These are phyloP conservation scores for Schizonepeta tenuifolia DNA, from an alignment of 257 asterid genomes.

Conservation along the genomic window DNA sequence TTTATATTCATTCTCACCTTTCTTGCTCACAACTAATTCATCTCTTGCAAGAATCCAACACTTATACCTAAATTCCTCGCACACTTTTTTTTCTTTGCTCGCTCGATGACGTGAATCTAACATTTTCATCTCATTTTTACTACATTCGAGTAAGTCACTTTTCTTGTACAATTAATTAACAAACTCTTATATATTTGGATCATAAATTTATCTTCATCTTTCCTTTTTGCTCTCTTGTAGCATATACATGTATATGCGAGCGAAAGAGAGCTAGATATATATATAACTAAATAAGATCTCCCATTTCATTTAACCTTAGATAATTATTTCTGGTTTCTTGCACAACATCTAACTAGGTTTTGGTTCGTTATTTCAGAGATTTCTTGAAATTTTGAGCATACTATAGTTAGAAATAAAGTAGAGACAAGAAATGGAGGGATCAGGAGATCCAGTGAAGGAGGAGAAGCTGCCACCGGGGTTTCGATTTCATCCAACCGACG, in stretches of 20 bases:
- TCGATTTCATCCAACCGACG: constrained; percentile 87
- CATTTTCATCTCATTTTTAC: constrained; percentile 15
- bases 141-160: constrained; percentile 38
- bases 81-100: constrained; percentile 22
- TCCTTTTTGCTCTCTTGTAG: constrained; percentile 11
- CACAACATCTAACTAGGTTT: constrained; percentile 41
- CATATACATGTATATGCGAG: constrained; percentile 1
- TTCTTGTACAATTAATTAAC: constrained; percentile 38
- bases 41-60: constrained; percentile 26
- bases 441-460: constrained; percentile 47
- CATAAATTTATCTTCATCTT: background rate
- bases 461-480: constrained; percentile 85
- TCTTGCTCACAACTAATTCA: constrained; percentile 39
- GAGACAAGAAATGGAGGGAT: constrained; percentile 52
- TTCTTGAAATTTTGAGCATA: constrained; percentile 37
- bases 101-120: constrained; percentile 21
- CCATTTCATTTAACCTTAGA: background rate
- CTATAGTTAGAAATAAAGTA: constrained; percentile 33
- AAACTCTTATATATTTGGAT: constrained; percentile 17
- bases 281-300: background rate
- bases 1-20: constrained; percentile 41
- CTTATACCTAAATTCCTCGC: constrained; percentile 7
- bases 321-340: constrained; percentile 5
- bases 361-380: constrained; percentile 10
- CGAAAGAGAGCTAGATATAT: background rate